Conservation (phyloP, 768 basidiomycete genomes). For the Lentinula sp. region DNA sequence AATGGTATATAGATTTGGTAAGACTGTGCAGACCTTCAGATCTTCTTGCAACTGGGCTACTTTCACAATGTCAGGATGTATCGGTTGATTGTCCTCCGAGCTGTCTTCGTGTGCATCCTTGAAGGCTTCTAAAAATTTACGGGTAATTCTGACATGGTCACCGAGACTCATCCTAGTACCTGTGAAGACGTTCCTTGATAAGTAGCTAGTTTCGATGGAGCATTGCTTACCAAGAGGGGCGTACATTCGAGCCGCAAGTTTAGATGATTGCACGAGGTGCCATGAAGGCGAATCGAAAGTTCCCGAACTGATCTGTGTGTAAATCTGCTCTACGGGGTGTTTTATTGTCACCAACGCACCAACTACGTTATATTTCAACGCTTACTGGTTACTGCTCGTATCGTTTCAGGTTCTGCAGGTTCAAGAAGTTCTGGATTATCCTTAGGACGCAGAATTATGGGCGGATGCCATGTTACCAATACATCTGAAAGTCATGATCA, state of each 20-base stretch:
- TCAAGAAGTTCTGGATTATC: slow-evolving; percentile 65
- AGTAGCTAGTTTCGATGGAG: slow-evolving; percentile 38
- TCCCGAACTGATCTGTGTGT: slow-evolving; percentile 65
- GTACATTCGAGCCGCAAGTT: slow-evolving; percentile 76
- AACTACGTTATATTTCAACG: neutral
- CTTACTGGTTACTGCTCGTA: slow-evolving; percentile 31
- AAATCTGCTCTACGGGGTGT: slow-evolving; percentile 50
- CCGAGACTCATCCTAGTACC: slow-evolving; percentile 76
- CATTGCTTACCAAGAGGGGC: slow-evolving; percentile 49
- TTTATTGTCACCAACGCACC: neutral
- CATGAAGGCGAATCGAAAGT: slow-evolving; percentile 85
- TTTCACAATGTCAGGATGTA: slow-evolving; percentile 18
- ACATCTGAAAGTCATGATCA: slow-evolving; percentile 42
- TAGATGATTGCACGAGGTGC: slow-evolving; percentile 68
- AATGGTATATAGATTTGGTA: neutral
- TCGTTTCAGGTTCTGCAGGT: slow-evolving; percentile 56
- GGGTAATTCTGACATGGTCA: slow-evolving; percentile 73
- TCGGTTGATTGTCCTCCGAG: slow-evolving; percentile 12
- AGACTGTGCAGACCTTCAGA: slow-evolving; percentile 44
- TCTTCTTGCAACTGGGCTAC: slow-evolving; percentile 38
- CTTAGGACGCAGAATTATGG: slow-evolving; percentile 60
- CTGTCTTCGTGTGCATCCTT: slow-evolving; percentile 34
- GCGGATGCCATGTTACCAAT: slow-evolving; percentile 73
- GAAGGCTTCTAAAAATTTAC: slow-evolving; percentile 74
- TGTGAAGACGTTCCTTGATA: slow-evolving; percentile 74